Percentiles rank a stretch among this genome's conserved stretches.
These are phyloP conservation scores for Rubia peregrina DNA, from an alignment of 305 asterid species.

Conservation along the genomic window DNA sequence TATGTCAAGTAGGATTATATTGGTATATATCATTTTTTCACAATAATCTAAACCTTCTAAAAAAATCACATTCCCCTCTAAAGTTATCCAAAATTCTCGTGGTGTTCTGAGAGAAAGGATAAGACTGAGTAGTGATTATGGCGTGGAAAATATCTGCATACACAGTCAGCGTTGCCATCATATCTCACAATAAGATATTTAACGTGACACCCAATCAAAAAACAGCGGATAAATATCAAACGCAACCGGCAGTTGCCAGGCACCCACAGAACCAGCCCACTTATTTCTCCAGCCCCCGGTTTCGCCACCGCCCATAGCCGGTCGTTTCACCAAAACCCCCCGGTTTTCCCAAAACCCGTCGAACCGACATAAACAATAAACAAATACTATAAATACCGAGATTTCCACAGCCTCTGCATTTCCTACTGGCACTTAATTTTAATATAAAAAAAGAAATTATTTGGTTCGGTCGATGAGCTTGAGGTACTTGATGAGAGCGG, in stretches of 20 bases:
- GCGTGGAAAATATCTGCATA: background rate
- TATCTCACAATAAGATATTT: background rate
- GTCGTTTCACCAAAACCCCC: constrained; percentile 11
- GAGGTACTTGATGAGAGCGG: constrained; percentile 27
- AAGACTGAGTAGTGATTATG: background rate
- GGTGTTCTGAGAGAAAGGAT: background rate
- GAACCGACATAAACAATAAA: background rate
- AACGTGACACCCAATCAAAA: background rate
- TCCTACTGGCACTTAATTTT: background rate
- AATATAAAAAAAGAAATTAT: background rate
- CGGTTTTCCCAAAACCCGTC: constrained; percentile 18
- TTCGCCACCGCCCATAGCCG: constrained; percentile 12
- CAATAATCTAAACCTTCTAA: background rate
- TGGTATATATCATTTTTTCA: too few species aligned
- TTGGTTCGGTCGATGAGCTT: background rate
- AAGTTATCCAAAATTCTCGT: background rate
- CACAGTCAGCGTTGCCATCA: background rate
- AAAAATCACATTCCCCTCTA: background rate
- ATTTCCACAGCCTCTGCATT: background rate
- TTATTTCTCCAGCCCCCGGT: constrained; percentile 7
- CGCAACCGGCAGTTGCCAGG: constrained; percentile 18
- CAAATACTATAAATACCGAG: background rate
- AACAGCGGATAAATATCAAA: background rate
- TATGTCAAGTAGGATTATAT: too few species aligned
- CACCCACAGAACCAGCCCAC: constrained; percentile 1